Base-by-base conservation (phyloP, 2,329 filamentous ascomycete species). In the Mycocentrospora acerina region DNA sequence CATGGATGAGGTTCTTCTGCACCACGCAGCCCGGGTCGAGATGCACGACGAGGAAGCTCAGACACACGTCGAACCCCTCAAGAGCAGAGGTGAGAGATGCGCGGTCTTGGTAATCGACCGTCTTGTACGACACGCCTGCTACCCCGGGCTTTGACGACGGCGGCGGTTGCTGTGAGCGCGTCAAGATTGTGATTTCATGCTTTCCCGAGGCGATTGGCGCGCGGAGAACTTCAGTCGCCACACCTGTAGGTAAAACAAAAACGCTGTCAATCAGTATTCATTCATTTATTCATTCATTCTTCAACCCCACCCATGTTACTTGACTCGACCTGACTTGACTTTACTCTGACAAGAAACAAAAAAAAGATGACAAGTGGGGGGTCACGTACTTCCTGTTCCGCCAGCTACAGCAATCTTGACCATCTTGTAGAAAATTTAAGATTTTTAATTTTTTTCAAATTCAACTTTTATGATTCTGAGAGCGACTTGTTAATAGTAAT, bases 181-280 rank as follows among this genome's bases (percentile, higher is more conserved):
- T 75, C 2, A 82, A 57, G 14, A 82, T 64, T 0, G 69, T 58
- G 30, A 83, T 75, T 0, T 79, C 66, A 40, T 83, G 79, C 37
- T 73, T 78, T 8, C 68, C 67, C 3, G 67, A 65, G 3, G 70
- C 70, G 3, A 77, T 51, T 0, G 81, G 64, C 3, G 61, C 68
- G 40, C 80, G 76, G 15, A 81, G 60, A 8, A 82, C 54, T 52
- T 80, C 78, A 28, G 62, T 68, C 2, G 73, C 75, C 31, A 82
- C 72, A 38, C 78, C 78, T 81, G n/a, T n/a, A n/a, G n/a, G n/a
- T n/a, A n/a, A n/a, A n/a, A n/a, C n/a, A n/a, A n/a, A n/a, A n/a
- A n/a, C n/a, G n/a, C n/a, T n/a, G n/a, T n/a, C n/a, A n/a, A n/a
- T n/a, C n/a, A n/a, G n/a, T n/a, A n/a, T n/a, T n/a, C n/a, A n/a